Percentiles rank a stretch among this genome's conserved stretches.
Conservation (phyloP, 2,329 filamentous ascomycete species). For the Fusarium nematophilum region DNA sequence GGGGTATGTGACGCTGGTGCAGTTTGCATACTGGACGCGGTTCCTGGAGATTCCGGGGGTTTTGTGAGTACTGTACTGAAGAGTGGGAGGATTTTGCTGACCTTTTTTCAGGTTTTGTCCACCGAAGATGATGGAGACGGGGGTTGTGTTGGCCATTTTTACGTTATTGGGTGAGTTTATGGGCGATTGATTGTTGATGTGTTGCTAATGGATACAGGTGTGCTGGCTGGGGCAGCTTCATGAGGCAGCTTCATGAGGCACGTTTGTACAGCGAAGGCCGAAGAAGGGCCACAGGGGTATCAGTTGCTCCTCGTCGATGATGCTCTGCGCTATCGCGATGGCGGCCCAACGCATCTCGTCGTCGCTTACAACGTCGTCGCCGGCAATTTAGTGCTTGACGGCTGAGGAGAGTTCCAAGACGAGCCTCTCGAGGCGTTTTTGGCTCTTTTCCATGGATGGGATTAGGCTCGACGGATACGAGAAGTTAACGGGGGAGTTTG, state of each 20-base stretch:
- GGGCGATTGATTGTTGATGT: background rate
- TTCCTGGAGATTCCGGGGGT: constrained; percentile 32
- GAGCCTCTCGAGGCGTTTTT: too few relatives aligned
- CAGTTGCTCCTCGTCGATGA: background rate
- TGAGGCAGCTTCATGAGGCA: too few relatives aligned
- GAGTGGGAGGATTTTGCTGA: constrained; percentile 14
- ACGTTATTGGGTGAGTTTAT: constrained; percentile 10
- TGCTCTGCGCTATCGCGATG: too few relatives aligned
- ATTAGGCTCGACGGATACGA: too few relatives aligned
- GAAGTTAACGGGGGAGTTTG: too few relatives aligned
- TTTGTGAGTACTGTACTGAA: constrained; percentile 24
- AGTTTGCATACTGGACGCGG: constrained; percentile 35
- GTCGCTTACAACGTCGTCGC: too few relatives aligned
- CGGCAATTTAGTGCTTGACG: too few relatives aligned
- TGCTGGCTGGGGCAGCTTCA: constrained; percentile 27
- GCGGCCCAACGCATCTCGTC: too few relatives aligned
- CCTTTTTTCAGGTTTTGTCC: constrained; percentile 14
- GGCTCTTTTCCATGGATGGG: too few relatives aligned
- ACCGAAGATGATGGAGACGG: constrained; percentile 20
- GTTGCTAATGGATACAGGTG: constrained; percentile 15
- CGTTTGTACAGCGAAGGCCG: too few relatives aligned
- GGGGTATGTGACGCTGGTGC: constrained; percentile 26
- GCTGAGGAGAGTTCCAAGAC: too few relatives aligned
- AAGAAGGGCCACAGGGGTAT: too few relatives aligned
- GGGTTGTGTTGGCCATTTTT: constrained; percentile 23